A percentile compares a stretch with the other conserved stretches of the same genome.
Conservation (phyloP, 2,329 filamentous ascomycete species). For the Thielaviopsis punctulata region DNA sequence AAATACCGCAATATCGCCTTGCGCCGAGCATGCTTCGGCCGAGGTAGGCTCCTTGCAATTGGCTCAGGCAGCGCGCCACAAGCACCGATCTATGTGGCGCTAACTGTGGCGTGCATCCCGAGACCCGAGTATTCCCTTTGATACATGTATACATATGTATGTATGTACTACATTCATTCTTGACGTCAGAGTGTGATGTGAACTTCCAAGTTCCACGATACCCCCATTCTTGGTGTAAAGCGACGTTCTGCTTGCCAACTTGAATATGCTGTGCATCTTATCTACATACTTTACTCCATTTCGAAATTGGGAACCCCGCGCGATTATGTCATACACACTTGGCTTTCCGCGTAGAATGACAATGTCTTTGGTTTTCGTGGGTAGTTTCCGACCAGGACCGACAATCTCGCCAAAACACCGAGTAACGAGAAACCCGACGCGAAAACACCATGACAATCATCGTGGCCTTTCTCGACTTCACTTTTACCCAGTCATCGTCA, state of each 20-base stretch:
- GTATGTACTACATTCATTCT: no score
- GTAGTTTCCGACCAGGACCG: neutral
- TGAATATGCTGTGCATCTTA: neutral
- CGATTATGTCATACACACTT: no score
- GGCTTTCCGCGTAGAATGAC: neutral
- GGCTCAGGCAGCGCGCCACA: neutral
- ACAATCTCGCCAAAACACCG: neutral
- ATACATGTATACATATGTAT: no score
- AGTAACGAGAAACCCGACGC: neutral
- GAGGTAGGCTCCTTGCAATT: conserved; percentile 2
- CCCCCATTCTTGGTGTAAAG: neutral
- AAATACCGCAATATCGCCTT: conserved; percentile 11
- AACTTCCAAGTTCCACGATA: neutral
- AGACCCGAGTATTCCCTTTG: neutral
- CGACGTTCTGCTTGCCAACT: neutral
- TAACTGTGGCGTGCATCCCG: neutral
- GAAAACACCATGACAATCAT: neutral
- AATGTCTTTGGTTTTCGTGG: neutral
- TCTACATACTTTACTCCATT: neutral
- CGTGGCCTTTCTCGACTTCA: neutral
- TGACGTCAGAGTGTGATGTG: neutral
- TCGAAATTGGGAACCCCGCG: no score
- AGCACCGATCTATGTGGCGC: neutral
- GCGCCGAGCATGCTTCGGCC: conserved; percentile 12
- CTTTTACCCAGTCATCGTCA: neutral